A percentile compares a stretch with the other conserved stretches of the same genome.
Evolutionary conservation across 78 protist species (phyloP).

Genomic region (Diacronema lutheri): DNA sequence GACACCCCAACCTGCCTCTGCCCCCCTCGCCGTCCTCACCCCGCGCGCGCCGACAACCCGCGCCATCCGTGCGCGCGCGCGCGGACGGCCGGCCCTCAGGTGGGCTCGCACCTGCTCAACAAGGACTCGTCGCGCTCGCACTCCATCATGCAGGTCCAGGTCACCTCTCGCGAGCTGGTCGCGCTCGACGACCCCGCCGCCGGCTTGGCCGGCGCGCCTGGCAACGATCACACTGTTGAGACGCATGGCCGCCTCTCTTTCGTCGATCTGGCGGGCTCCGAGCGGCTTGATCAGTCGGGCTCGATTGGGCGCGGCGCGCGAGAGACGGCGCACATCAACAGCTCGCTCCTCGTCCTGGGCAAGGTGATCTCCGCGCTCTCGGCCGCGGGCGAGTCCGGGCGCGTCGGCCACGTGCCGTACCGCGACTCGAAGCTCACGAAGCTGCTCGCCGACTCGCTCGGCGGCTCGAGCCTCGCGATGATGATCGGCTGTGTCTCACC

Average conservation of each 20-base stretch:
- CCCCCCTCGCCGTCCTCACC: too few relatives aligned
- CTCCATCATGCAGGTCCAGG: background rate
- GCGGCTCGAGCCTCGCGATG: constrained; percentile 41
- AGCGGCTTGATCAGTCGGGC: constrained; percentile 16
- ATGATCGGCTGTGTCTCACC: constrained; percentile 44
- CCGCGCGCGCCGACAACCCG: too few relatives aligned
- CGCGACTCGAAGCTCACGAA: constrained; percentile 61
- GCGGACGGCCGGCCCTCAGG: background rate
- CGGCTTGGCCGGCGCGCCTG: background rate
- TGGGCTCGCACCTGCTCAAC: constrained; percentile 34
- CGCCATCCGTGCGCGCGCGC: too few relatives aligned
- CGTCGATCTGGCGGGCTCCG: constrained; percentile 62
- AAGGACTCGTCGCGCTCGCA: constrained; percentile 45
- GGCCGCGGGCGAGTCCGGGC: background rate
- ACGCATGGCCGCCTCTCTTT: constrained; percentile 36
- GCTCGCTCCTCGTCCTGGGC: constrained; percentile 49
- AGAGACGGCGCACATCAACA: constrained; percentile 52
- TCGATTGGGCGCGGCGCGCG: background rate
- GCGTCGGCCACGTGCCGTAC: constrained; percentile 56
- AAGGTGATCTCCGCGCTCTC: constrained; percentile 51
- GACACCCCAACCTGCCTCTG: too few relatives aligned
- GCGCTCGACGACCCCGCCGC: background rate
- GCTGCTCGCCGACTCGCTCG: constrained; percentile 57
- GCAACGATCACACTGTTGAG: background rate
- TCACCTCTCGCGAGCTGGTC: background rate